phyloP scores from a whole-genome alignment of 208 protist genomes.

The Blechomonas ayalai region DNA sequence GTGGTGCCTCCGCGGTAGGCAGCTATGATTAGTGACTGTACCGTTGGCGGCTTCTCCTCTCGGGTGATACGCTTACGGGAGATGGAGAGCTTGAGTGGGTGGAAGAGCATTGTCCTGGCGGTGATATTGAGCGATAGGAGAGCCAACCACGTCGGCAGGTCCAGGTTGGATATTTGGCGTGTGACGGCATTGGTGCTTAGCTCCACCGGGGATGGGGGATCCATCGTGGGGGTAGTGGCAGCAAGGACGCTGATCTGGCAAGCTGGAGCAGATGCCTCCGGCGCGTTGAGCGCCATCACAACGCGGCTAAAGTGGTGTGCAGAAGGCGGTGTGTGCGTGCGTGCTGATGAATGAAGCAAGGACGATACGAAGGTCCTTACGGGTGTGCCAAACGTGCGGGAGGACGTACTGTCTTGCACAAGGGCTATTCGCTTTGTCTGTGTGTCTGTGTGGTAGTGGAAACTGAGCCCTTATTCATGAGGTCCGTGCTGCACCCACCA shows the following conservation, averaged over 20 bases:
- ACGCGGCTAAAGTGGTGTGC: background rate
- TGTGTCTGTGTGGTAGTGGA: too few relatives aligned
- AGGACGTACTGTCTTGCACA: too few relatives aligned
- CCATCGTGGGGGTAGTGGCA: too few relatives aligned
- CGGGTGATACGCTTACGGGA: constrained; percentile 72
- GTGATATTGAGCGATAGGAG: constrained; percentile 55
- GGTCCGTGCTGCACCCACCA: too few relatives aligned
- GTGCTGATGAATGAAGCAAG: background rate
- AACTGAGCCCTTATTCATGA: too few relatives aligned
- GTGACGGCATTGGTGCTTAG: constrained; percentile 68
- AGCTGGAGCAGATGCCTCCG: too few relatives aligned
- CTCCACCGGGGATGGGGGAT: background rate
- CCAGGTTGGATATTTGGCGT: constrained; percentile 66
- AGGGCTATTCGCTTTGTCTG: too few relatives aligned
- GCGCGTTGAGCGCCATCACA: background rate
- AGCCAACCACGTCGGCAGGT: constrained; percentile 70
- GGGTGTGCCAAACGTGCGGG: too few relatives aligned
- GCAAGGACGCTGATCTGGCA: too few relatives aligned
- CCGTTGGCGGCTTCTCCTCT: constrained; percentile 38
- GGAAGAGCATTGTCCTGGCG: constrained; percentile 65
- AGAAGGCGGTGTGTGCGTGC: too few relatives aligned
- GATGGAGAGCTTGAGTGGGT: constrained; percentile 72
- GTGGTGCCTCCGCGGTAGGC: constrained; percentile 37
- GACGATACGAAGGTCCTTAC: too few relatives aligned
- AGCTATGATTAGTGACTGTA: constrained; percentile 26